Evolutionary conservation across 768 basidiomycete species (phyloP).

Genomic region (Pisolithus orientalis): DNA sequence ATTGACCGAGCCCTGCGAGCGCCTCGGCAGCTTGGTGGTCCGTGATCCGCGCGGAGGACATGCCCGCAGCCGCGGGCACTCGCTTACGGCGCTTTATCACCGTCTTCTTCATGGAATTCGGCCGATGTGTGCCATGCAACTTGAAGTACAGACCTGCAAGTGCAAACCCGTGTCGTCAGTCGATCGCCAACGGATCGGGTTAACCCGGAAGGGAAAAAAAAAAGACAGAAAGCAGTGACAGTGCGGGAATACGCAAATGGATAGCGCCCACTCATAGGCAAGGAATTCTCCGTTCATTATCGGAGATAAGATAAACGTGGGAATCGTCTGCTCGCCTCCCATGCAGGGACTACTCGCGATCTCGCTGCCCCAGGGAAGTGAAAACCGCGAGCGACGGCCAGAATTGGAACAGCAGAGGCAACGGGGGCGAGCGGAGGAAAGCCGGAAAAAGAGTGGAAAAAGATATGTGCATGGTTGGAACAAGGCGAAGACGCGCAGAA

Average conservation of each 20-base stretch:
- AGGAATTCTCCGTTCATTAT: background rate
- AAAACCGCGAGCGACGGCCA: slow-evolving; percentile 4
- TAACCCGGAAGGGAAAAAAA: background rate
- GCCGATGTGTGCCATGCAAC: slow-evolving; percentile 93
- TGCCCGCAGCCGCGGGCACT: slow-evolving; percentile 75
- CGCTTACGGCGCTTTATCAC: slow-evolving; percentile 98
- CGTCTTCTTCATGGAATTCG: slow-evolving; percentile 98
- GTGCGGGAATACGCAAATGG: slow-evolving; percentile 2
- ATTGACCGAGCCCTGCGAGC: slow-evolving; percentile 74
- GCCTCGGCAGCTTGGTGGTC: slow-evolving; percentile 90
- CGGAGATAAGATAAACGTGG: slow-evolving; percentile 22
- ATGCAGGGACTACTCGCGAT: background rate
- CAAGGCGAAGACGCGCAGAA: background rate
- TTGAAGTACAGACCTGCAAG: slow-evolving; percentile 91
- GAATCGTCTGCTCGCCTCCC: slow-evolving; percentile 11
- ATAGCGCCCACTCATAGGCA: background rate
- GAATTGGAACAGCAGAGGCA: slow-evolving; percentile 12
- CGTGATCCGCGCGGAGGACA: slow-evolving; percentile 48
- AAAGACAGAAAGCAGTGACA: background rate
- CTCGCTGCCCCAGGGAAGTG: background rate
- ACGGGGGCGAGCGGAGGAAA: slow-evolving; percentile 12
- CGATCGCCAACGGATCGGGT: slow-evolving; percentile 1
- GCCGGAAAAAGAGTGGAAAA: slow-evolving; percentile 15
- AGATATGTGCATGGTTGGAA: slow-evolving; percentile 4
- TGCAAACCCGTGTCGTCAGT: slow-evolving; percentile 12